phyloP scores from a whole-genome alignment of 108 stramenopile genomes.

The Nannochloropsis oceanica region DNA sequence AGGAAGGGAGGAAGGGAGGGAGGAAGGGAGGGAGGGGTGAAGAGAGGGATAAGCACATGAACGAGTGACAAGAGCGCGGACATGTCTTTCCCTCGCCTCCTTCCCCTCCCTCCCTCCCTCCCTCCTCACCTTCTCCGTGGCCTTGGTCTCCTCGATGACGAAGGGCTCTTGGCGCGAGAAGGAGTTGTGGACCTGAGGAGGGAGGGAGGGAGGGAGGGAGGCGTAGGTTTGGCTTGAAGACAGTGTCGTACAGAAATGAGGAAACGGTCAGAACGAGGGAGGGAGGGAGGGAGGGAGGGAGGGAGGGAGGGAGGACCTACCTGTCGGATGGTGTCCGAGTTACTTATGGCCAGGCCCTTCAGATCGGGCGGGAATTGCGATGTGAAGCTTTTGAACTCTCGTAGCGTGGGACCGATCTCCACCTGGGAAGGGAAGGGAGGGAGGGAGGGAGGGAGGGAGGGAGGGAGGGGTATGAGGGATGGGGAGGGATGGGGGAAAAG shows the following conservation, averaged over 20 bases:
- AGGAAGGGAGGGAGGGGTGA: not conserved
- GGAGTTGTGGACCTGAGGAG: constrained; percentile 58
- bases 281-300: not conserved
- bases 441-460: not conserved
- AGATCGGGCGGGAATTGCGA: constrained; percentile 57
- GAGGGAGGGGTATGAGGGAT: not conserved
- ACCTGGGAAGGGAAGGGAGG: constrained; percentile 22
- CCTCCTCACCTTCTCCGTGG: constrained; percentile 27
- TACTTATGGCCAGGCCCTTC: constrained; percentile 67
- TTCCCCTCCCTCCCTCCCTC: not conserved
- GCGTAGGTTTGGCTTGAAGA: no score
- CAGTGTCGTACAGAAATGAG: no score
- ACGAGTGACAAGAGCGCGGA: not conserved
- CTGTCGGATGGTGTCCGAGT: constrained; percentile 53
- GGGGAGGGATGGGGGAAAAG: not conserved
- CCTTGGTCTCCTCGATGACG: constrained; percentile 45
- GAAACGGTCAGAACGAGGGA: not conserved
- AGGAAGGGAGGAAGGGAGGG: no score
- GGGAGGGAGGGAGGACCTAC: not conserved
- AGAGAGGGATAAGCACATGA: not conserved
- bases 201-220: not conserved
- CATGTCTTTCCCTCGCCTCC: not conserved
- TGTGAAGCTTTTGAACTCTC: constrained; percentile 62
- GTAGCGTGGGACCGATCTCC: constrained; percentile 53
- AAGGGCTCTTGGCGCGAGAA: constrained; percentile 74